Evolutionary conservation across 306 rosid genomes (phyloP).

Genomic region (Glycine tomentella): DNA sequence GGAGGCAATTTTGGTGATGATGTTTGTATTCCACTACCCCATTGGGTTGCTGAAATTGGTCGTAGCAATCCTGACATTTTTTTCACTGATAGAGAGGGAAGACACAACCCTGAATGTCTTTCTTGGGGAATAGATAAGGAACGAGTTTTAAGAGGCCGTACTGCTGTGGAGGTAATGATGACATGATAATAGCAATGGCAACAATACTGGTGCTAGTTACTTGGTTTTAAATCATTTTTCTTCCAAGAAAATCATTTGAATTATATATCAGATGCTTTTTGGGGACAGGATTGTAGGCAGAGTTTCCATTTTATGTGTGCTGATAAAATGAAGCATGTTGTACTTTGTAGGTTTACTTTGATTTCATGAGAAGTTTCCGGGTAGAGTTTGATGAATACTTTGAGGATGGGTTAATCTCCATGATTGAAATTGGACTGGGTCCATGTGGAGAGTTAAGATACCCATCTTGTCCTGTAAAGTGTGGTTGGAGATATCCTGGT

Average conservation of each 20-base stretch:
- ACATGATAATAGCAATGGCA: conserved; percentile 20
- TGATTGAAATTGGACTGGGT: conserved; percentile 95
- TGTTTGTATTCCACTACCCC: conserved; percentile 95
- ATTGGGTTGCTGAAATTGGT: conserved; percentile 99
- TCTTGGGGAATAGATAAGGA: conserved; percentile 98
- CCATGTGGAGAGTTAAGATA: conserved; percentile 96
- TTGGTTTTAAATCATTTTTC: neutral
- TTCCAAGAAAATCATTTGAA: conserved; percentile 15
- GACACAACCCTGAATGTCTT: conserved; percentile 97
- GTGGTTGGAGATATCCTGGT: conserved; percentile 99
- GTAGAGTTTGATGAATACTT: conserved; percentile 86
- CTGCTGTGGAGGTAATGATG: conserved; percentile 88
- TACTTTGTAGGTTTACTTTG: conserved; percentile 82
- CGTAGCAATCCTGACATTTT: conserved; percentile 93
- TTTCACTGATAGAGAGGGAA: conserved; percentile 96
- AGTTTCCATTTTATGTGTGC: conserved; percentile 29
- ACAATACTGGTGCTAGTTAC: neutral
- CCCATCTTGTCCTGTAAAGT: conserved; percentile 94
- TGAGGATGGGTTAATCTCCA: conserved; percentile 76
- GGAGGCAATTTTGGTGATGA: conserved; percentile 98
- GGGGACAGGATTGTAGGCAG: neutral
- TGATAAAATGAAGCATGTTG: conserved; percentile 19
- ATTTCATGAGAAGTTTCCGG: conserved; percentile 98
- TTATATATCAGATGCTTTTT: conserved; percentile 35
- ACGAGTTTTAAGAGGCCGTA: conserved; percentile 94